Evolutionary conservation across 352 stramenopile species (phyloP).

Genomic region (Phytophthora capsici): DNA sequence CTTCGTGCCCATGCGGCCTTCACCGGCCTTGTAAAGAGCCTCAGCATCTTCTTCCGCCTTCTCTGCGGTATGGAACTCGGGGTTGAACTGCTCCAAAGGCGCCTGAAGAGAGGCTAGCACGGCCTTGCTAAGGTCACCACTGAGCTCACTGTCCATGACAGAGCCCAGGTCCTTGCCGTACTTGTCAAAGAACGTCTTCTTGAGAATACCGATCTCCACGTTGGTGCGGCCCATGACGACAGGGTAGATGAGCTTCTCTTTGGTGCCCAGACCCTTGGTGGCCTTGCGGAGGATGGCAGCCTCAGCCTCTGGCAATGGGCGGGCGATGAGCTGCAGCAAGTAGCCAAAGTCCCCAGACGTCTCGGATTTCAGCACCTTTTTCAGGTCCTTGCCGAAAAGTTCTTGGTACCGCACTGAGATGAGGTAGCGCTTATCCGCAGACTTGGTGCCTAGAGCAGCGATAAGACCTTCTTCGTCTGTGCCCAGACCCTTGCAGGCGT

Average conservation of each 20-base stretch:
- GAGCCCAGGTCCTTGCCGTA: conserved; percentile 67
- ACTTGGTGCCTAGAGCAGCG: conserved; percentile 59
- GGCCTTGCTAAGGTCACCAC: conserved; percentile 79
- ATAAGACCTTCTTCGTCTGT: conserved; percentile 65
- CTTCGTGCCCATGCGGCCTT: conserved; percentile 74
- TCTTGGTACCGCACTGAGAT: conserved; percentile 74
- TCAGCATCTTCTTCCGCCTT: conserved; percentile 69
- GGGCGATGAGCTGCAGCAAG: conserved; percentile 62
- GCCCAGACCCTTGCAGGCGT: conserved; percentile 71
- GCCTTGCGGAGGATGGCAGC: conserved; percentile 64
- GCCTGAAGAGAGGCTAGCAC: conserved; percentile 73
- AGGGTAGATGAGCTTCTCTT: conserved; percentile 76
- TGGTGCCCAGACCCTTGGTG: conserved; percentile 75
- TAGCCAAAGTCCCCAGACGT: conserved; percentile 69
- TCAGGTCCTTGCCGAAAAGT: conserved; percentile 62
- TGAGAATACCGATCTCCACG: conserved; percentile 77
- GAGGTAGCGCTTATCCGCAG: conserved; percentile 62
- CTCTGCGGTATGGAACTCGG: conserved; percentile 59
- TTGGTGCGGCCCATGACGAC: conserved; percentile 73
- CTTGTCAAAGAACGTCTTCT: conserved; percentile 80
- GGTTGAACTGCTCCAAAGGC: conserved; percentile 58
- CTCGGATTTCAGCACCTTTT: conserved; percentile 69
- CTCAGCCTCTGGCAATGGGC: conserved; percentile 69
- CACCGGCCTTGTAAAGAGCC: conserved; percentile 69
- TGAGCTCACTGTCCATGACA: conserved; percentile 62